These are phyloP conservation scores for Pseudisothecium myosuroides DNA, from an alignment of 225 moss, liverwort and hornwort genomes.

Conservation along the genomic window DNA sequence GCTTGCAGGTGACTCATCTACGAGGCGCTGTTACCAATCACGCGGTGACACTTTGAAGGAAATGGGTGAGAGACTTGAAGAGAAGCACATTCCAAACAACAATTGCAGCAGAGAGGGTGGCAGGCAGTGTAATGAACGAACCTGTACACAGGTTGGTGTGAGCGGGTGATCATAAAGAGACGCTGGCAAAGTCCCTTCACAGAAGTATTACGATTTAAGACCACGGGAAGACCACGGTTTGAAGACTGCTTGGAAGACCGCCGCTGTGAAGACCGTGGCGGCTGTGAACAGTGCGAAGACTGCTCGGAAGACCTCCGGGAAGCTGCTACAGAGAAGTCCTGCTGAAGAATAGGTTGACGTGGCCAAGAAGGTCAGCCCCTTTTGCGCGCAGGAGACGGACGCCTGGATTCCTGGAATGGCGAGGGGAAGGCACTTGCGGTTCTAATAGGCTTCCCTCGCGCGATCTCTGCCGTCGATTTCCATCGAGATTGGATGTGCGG, in stretches of 20 bases:
- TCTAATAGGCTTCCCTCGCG: not conserved
- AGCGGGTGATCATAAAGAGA: not conserved
- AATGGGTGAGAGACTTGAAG: not conserved
- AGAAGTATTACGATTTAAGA: not conserved
- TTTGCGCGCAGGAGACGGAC: not conserved
- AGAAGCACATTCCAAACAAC: not conserved
- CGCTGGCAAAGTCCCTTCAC: not conserved
- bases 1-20: not conserved
- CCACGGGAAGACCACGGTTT: not conserved
- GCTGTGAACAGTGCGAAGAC: not conserved
- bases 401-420: not conserved
- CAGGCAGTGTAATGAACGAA: not conserved
- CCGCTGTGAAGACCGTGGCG: not conserved
- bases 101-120: not conserved
- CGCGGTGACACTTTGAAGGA: not conserved
- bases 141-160: constrained; percentile 3
- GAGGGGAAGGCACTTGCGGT: not conserved
- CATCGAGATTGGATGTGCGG: not conserved
- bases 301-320: not conserved
- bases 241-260: not conserved
- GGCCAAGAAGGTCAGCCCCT: not conserved
- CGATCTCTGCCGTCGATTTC: not conserved
- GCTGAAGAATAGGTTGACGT: not conserved
- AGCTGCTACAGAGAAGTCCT: not conserved
- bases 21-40: not conserved